Conservation (phyloP, 2,329 filamentous ascomycete genomes). For the Beauveria sp. region DNA sequence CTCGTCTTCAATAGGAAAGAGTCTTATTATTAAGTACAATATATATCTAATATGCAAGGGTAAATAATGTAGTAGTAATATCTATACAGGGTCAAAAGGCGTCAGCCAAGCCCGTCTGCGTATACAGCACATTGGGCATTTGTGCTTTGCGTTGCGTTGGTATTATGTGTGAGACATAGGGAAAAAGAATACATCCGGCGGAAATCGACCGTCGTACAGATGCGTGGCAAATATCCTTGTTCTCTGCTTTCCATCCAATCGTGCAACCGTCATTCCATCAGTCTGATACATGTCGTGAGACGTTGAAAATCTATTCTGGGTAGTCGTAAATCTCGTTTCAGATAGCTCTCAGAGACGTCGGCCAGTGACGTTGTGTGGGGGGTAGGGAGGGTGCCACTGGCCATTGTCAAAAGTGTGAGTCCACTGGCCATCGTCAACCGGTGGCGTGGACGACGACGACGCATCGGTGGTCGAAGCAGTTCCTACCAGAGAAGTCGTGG, state of each 20-base stretch:
- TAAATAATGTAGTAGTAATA: background rate
- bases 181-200: background rate
- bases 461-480: background rate
- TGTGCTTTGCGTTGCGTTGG: background rate
- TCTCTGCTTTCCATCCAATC: background rate
- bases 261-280: background rate
- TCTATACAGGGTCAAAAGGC: background rate
- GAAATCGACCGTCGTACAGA: background rate
- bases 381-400: conserved; percentile 39
- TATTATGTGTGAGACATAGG: background rate
- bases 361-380: conserved; percentile 34
- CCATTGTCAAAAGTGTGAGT: conserved; percentile 35
- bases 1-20: background rate
- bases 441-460: conserved; percentile 13
- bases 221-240: background rate
- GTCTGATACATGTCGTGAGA: conserved; percentile 5
- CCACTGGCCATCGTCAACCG: background rate
- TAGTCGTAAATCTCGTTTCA: background rate
- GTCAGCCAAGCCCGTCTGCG: too few species aligned
- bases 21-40: background rate
- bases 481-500: background rate
- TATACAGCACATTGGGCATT: background rate
- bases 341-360: background rate
- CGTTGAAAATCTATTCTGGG: background rate
- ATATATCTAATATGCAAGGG: conserved; percentile 1